Evolutionary conservation across 2,329 filamentous ascomycete species (phyloP), one percentile per base, ranked within the genome.

Genomic region (Metarhizium anisopliae): DNA sequence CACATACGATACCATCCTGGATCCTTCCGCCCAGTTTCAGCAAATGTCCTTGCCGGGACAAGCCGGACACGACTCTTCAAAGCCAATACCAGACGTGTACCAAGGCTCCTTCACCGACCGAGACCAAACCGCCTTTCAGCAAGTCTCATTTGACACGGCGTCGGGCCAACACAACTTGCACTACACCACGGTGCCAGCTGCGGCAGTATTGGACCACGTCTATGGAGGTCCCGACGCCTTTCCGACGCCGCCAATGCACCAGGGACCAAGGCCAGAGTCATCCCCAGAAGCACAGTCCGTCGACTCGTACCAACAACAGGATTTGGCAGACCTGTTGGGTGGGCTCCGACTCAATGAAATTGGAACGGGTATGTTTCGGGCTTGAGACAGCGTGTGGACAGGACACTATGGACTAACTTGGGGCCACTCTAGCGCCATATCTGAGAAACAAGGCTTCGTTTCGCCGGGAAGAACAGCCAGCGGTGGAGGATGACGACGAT

Each of bases 291-390:
- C 78, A 10, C 81, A 83, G 59, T 79, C 83, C 7, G 77, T 79
- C 32, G 83, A 87, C 51, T 76, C 82, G 42, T 87, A 87, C 58
- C 84, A 82, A 35, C 82, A 87, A 55, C 81, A 86, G 43, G 86
- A 89, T 64, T 78, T 96, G 2, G 84, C 86, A 13, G 89, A 95
- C 64, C 83, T 94, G 11, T 77, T 97, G 43, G 93, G 93, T 7
- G 87, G 90, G 47, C 77, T 97, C 14, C 92, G 89, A 65, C 90
- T 97, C 63, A 87, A 95, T 59, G 89, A 93, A 66, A 86, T 84
- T 45, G 93, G 91, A 59, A 87, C 91, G 68, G 91, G 89, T 94
- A 78, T 71, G 83, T 11, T 6, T 20, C n/a, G 7, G 25, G 32
- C 42, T 30, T 30, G 20, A 13, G 10, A 14, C 30, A 13, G 7